phyloP scores from a whole-genome alignment of 176 grass and related monocot species.

The Triticum timopheevii region DNA sequence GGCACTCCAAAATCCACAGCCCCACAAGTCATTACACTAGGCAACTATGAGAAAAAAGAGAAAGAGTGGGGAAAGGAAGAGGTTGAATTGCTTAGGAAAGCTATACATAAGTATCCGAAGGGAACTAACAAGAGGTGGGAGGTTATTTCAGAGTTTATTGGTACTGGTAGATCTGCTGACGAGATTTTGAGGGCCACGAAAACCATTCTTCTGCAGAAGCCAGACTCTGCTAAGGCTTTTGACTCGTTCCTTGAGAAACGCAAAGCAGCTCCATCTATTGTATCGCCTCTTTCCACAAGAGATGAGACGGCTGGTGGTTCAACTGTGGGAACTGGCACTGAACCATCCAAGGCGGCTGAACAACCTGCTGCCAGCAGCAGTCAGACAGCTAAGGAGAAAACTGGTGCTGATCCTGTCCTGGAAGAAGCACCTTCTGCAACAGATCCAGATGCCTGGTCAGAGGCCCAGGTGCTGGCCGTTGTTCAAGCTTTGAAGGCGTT shows the following conservation, averaged over 20 bases:
- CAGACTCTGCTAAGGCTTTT: constrained; percentile 93
- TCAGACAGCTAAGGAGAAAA: constrained; percentile 32
- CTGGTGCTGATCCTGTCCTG: constrained; percentile 24
- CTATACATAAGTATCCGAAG: constrained; percentile 90
- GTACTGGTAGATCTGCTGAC: constrained; percentile 79
- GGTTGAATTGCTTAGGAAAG: constrained; percentile 94
- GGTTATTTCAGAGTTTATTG: constrained; percentile 91
- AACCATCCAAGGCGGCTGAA: constrained; percentile 24
- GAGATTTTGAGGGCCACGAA: constrained; percentile 98
- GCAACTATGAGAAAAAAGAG: constrained; percentile 78
- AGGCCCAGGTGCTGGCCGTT: constrained; percentile 78
- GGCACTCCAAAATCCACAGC: constrained; percentile 8
- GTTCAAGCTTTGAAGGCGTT: constrained; percentile 96
- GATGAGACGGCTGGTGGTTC: constrained; percentile 34
- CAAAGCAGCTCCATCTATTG: constrained; percentile 68
- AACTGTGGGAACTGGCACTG: constrained; percentile 28
- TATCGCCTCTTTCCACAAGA: constrained; percentile 77
- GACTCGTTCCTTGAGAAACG: constrained; percentile 98
- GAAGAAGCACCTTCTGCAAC: constrained; percentile 39
- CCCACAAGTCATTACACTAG: constrained; percentile 23
- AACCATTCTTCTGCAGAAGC: constrained; percentile 90
- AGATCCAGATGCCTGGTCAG: constrained; percentile 82
- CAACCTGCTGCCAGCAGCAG: constrained; percentile 39
- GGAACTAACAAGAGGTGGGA: constrained; percentile 93
- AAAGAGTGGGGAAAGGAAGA: constrained; percentile 89